These are phyloP conservation scores for Blastobotrys proliferans DNA, from an alignment of 1,139 yeast species.

Conservation along the genomic window DNA sequence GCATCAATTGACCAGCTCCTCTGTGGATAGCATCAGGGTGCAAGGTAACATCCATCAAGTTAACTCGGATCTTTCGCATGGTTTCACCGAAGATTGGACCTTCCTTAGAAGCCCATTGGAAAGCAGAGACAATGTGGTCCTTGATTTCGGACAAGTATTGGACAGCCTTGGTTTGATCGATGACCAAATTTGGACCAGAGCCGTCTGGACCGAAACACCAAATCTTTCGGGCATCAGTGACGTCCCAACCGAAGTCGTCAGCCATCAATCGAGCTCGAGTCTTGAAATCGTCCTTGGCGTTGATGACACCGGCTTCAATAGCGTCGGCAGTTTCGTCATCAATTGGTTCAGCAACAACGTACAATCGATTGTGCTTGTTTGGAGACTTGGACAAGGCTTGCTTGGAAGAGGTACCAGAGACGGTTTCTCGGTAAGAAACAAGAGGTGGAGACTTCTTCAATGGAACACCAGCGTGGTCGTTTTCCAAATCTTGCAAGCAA, in stretches of 20 bases:
- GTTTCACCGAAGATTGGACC: constrained; percentile 98
- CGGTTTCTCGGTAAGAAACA: constrained; percentile 99
- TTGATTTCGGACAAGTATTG: constrained; percentile 98
- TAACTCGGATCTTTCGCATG: constrained; percentile 93
- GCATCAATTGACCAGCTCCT: constrained; percentile 99
- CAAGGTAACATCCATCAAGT: constrained; percentile 98
- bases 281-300: constrained; percentile 98
- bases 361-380: constrained; percentile 99
- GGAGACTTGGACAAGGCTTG: constrained; percentile 98
- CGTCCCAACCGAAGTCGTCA: constrained; percentile 99
- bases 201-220: constrained; percentile 99
- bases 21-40: constrained; percentile 99
- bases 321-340: constrained; percentile 90
- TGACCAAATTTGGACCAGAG: constrained; percentile 97
- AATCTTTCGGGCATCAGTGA: constrained; percentile 99
- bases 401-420: constrained; percentile 88
- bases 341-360: constrained; percentile 94
- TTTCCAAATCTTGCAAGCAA: constrained; percentile 92
- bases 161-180: constrained; percentile 99
- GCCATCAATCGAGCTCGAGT: constrained; percentile 99
- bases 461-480: constrained; percentile 99
- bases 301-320: constrained; percentile 87
- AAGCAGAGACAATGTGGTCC: constrained; percentile 99
- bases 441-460: constrained; percentile 97
- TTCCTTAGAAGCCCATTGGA: constrained; percentile 99